These are phyloP conservation scores for Paragyromitra xinjiangensis DNA, from an alignment of 495 filamentous ascomycete genomes.

Conservation along the genomic window DNA sequence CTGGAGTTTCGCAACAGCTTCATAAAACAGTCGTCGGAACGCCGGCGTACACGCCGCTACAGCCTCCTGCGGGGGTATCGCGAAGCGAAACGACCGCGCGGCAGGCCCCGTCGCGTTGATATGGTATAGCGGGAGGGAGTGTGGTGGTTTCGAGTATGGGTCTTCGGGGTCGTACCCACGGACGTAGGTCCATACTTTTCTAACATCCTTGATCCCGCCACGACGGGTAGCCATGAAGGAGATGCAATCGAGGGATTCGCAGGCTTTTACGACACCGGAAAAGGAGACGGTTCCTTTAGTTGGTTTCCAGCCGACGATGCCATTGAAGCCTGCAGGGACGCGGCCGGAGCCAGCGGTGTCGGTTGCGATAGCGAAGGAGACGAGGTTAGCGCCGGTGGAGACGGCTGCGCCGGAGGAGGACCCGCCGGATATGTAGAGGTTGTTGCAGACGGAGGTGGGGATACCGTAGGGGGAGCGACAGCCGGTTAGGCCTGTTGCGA, in stretches of 20 bases:
- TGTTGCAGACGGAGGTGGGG: conserved; percentile 64
- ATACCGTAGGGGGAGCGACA: conserved; percentile 71
- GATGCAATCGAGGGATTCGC: conserved; percentile 70
- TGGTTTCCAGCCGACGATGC: conserved; percentile 73
- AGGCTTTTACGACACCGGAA: conserved; percentile 69
- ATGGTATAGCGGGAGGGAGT: conserved; percentile 61
- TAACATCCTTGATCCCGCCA: conserved; percentile 63
- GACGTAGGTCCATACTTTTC: conserved; percentile 66
- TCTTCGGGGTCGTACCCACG: conserved; percentile 66
- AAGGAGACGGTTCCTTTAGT: conserved; percentile 71
- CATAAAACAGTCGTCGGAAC: conserved; percentile 62
- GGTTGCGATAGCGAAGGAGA: conserved; percentile 71
- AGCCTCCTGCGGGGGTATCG: conserved; percentile 62
- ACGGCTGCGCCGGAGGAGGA: conserved; percentile 70
- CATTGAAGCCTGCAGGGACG: conserved; percentile 71
- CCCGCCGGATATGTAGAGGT: conserved; percentile 70
- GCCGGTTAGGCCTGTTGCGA: conserved; percentile 71
- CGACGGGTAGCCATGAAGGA: conserved; percentile 63
- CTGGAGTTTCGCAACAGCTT: conserved; percentile 61
- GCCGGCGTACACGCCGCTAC: conserved; percentile 62
- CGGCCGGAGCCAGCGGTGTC: conserved; percentile 74
- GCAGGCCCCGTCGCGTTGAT: conserved; percentile 62
- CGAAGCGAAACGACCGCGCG: conserved; percentile 64
- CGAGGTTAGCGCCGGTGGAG: conserved; percentile 66
- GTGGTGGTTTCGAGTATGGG: conserved; percentile 65